Conservation (phyloP, 2,329 filamentous ascomycete species). For the Pseudogymnoascus sp. region DNA sequence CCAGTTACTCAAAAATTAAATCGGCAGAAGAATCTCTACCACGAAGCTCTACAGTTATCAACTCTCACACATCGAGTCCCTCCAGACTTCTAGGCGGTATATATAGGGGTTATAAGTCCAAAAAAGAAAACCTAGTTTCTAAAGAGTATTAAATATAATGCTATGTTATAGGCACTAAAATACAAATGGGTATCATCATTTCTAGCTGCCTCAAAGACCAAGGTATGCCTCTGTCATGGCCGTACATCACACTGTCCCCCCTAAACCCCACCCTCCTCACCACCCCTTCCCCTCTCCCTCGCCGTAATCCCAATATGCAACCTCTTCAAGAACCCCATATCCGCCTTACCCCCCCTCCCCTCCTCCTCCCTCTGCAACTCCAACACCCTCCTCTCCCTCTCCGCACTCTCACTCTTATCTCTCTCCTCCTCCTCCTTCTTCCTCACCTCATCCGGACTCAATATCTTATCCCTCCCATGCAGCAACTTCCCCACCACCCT, state of each 20-base stretch:
- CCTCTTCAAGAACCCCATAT: conserved; percentile 32
- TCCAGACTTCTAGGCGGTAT: not conserved
- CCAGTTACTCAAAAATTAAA: not conserved
- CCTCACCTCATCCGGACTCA: conserved; percentile 52
- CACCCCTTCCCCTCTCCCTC: conserved; percentile 12
- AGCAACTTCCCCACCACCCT: conserved; percentile 40
- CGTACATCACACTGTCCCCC: not conserved
- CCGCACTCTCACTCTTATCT: conserved; percentile 53
- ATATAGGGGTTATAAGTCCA: not conserved
- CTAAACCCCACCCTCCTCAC: not conserved
- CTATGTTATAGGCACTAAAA: not conserved
- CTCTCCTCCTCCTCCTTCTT: conserved; percentile 49
- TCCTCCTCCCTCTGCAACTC: conserved; percentile 24
- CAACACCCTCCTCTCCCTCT: conserved; percentile 38
- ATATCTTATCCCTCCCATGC: conserved; percentile 48
- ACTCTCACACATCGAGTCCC: not conserved
- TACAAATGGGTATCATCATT: conserved; percentile 2
- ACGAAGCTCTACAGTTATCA: not conserved
- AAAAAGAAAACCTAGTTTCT: not conserved
- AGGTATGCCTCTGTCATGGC: not conserved
- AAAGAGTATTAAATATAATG: not conserved
- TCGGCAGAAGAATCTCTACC: not conserved
- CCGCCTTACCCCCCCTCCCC: conserved; percentile 18
- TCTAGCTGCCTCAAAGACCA: not conserved
- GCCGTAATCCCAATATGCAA: conserved; percentile 28